phyloP scores from a whole-genome alignment of 495 filamentous ascomycete genomes.

The Usnea hakonensis region DNA sequence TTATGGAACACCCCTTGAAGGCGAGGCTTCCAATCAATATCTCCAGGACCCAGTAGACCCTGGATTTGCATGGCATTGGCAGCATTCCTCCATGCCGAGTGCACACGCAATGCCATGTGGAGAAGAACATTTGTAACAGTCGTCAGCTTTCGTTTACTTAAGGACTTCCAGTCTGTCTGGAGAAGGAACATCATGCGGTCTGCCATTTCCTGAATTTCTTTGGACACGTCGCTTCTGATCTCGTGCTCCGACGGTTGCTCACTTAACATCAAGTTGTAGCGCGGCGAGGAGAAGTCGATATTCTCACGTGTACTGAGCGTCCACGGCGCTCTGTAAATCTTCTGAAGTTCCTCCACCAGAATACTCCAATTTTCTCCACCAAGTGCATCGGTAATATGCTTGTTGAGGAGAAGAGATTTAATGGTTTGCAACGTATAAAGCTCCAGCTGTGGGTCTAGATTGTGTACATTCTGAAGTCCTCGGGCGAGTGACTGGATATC shows the following conservation, averaged over 20 bases:
- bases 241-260: background rate
- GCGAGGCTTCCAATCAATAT: slow-evolving; percentile 14
- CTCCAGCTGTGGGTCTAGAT: background rate
- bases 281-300: background rate
- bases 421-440: background rate
- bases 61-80: slow-evolving; percentile 6
- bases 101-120: slow-evolving; percentile 5
- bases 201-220: background rate
- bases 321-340: background rate
- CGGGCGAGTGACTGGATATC: background rate
- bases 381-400: background rate
- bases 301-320: background rate
- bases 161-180: background rate
- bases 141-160: background rate
- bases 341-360: background rate
- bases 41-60: slow-evolving; percentile 2
- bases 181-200: background rate
- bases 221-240: background rate
- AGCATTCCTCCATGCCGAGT: background rate
- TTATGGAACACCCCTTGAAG: slow-evolving; percentile 7
- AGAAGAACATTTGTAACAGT: background rate
- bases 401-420: slow-evolving; percentile 1
- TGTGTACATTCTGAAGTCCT: background rate
- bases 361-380: background rate
- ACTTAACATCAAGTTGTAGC: background rate